Conservation (phyloP, 371 early-diverging fungal genomes). For the Circinella umbellata region DNA sequence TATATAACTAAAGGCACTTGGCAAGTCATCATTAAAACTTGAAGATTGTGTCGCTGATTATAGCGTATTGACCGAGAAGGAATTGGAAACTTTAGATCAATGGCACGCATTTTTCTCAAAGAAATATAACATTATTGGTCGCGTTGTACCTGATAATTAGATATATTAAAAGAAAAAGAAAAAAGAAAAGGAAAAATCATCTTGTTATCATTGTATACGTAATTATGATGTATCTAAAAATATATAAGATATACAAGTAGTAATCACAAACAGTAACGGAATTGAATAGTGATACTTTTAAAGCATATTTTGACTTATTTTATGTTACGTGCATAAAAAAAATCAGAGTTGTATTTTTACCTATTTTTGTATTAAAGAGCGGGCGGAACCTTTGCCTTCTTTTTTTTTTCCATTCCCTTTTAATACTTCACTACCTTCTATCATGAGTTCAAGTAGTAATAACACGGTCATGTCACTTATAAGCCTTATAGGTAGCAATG, state of each 20-base stretch:
- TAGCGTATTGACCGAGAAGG: constrained; percentile 67
- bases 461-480: background rate
- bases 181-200: too few species aligned
- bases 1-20: constrained; percentile 66
- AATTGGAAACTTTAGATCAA: constrained; percentile 74
- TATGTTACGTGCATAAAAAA: too few species aligned
- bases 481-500: constrained; percentile 13
- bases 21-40: constrained; percentile 73
- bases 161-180: too few species aligned
- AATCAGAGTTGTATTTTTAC: too few species aligned
- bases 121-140: constrained; percentile 78
- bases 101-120: constrained; percentile 80
- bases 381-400: background rate
- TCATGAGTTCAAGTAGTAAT: background rate
- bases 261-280: too few species aligned
- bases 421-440: background rate
- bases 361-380: background rate
- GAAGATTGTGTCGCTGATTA: constrained; percentile 78
- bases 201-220: too few species aligned
- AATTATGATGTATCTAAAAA: too few species aligned
- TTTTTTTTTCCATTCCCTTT: too few species aligned
- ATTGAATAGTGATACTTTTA: too few species aligned
- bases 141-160: constrained; percentile 49
- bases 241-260: too few species aligned
- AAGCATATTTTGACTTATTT: too few species aligned